Evolutionary conservation across 2,329 filamentous ascomycete genomes (phyloP), one percentile per base, ranked within the genome.

Genomic region (Beauveria caledonica): DNA sequence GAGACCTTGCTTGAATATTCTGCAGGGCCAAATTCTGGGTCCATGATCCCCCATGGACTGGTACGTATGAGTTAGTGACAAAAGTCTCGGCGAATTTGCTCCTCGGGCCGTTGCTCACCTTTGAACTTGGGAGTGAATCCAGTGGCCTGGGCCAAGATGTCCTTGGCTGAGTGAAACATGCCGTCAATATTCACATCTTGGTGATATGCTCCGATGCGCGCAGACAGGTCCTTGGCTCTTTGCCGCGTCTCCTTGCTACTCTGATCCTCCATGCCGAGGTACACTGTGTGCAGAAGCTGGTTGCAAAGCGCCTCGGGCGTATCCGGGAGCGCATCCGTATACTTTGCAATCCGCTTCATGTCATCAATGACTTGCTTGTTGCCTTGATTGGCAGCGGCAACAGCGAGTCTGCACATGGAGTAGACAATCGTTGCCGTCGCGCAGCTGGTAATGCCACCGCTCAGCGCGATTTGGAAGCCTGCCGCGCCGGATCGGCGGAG

Each of bases 181-280:
- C 79, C 78, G 68, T 93, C 90, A 60, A 93, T 91, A 67, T 91
- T 84, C 49, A 91, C 76, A 67, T 92, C 82, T 4, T 83, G 78
- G 68, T 94, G 90, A 67, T 91, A 86, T 17, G 82, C 78, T 3
- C 89, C 89, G 57, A 93, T 90, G 5, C 76, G 78, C 4, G 76
- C 68, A 5, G 80, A 71, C 0, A 93, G 78, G 0, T 81, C 77
- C 67, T 82, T 81, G 1, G 90, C 87, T 29, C 90, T 78, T 51
- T 79, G 76, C 10, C 89, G 76, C 0, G 89, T 92, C 64, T 90
- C 87, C 46, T 76, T 74, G 25, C 81, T 85, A 54, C 82, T 86
- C 46, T 86, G 87, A 63, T 87, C 83, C 65, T 79, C 75, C 68
- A 86, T 92, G 11, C 88, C 89, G 82, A 87, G 85, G 69, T 81